Evolutionary conservation across 495 filamentous ascomycete species (phyloP).

Genomic region (Hamigera avellanea): DNA sequence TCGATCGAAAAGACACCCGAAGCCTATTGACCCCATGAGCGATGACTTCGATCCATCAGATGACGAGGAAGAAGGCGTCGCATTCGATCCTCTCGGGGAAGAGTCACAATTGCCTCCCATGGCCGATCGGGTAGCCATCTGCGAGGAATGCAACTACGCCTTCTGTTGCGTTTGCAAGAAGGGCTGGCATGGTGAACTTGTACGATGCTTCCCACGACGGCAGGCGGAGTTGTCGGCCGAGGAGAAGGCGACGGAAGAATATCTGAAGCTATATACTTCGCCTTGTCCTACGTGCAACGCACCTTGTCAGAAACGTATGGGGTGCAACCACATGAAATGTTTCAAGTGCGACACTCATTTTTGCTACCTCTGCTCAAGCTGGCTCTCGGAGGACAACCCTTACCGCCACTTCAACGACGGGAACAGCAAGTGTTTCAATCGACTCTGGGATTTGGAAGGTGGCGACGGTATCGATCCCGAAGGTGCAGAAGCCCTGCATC

Average conservation of each 20-base stretch:
- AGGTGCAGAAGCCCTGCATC: constrained; percentile 32
- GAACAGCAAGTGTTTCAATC: constrained; percentile 59
- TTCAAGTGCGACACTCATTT: constrained; percentile 85
- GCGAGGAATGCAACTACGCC: constrained; percentile 81
- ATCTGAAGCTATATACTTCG: constrained; percentile 66
- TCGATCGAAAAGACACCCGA: constrained; percentile 65
- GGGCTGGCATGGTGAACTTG: constrained; percentile 84
- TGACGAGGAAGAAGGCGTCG: constrained; percentile 17
- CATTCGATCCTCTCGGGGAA: constrained; percentile 24
- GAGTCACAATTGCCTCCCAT: constrained; percentile 30
- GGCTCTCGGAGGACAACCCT: constrained; percentile 70
- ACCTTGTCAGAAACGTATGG: constrained; percentile 77
- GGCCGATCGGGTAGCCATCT: constrained; percentile 62
- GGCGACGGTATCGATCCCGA: constrained; percentile 55
- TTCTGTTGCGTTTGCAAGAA: constrained; percentile 69
- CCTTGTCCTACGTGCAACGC: constrained; percentile 85
- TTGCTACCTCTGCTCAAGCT: constrained; percentile 87
- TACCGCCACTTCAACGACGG: constrained; percentile 78
- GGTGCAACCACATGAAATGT: constrained; percentile 98
- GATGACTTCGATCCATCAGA: constrained; percentile 39
- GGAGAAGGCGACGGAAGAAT: constrained; percentile 75
- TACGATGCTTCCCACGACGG: constrained; percentile 47
- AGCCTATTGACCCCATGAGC: constrained; percentile 42
- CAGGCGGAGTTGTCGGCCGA: constrained; percentile 62
- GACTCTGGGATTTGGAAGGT: constrained; percentile 79